Evolutionary conservation across 225 moss, liverwort and hornwort genomes (phyloP).

Genomic region (Pleurozium schreberi): DNA sequence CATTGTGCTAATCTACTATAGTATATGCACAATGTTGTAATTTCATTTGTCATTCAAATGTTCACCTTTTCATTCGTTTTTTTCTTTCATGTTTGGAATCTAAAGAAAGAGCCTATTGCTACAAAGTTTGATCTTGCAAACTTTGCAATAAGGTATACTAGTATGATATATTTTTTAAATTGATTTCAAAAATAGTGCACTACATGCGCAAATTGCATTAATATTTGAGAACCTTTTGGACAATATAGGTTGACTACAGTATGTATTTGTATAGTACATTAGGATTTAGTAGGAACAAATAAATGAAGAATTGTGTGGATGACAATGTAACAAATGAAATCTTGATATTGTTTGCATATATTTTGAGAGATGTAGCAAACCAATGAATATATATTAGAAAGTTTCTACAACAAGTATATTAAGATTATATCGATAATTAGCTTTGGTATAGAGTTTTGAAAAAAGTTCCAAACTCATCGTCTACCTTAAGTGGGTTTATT

Average conservation of each 20-base stretch:
- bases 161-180: neutral
- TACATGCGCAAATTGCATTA: neutral
- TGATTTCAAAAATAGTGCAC: neutral
- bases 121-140: neutral
- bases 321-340: neutral
- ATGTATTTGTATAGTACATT: neutral
- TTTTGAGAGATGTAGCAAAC: neutral
- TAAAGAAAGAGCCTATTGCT: too few relatives aligned
- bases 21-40: neutral
- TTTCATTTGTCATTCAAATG: neutral
- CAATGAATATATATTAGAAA: neutral
- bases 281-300: neutral
- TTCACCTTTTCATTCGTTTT: neutral
- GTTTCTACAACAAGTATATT: neutral
- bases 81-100: too few relatives aligned
- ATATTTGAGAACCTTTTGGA: neutral
- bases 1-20: neutral
- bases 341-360: neutral
- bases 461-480: too few relatives aligned
- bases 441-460: too few relatives aligned
- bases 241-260: neutral
- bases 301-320: neutral
- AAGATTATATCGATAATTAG: neutral
- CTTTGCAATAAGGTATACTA: accelerated
- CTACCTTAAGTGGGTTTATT: too few relatives aligned